phyloP scores from a whole-genome alignment of 2,329 filamentous ascomycete genomes.

The Ceratocystis ficicola region DNA sequence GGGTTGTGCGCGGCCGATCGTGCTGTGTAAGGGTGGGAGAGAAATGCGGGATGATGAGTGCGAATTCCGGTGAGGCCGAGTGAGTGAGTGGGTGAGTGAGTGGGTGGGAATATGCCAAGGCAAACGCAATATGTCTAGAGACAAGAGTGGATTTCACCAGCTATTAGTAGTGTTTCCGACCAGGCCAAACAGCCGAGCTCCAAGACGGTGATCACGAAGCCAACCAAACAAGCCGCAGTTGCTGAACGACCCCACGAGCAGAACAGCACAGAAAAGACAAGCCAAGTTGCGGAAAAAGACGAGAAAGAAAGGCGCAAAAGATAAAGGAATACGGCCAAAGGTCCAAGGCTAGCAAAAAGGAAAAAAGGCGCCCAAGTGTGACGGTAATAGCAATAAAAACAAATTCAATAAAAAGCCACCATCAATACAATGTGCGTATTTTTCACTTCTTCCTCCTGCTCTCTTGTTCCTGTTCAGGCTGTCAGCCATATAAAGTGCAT shows the following conservation, averaged over 20 bases:
- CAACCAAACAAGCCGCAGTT: not conserved
- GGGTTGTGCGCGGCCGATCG: too few relatives aligned
- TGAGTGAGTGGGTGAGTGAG: not conserved
- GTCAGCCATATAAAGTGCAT: not conserved
- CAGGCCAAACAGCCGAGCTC: not conserved
- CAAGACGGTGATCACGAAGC: not conserved
- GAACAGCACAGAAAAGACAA: not conserved
- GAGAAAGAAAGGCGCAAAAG: not conserved
- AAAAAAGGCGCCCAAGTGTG: conserved; percentile 11
- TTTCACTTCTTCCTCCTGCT: not conserved
- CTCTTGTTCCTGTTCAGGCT: not conserved
- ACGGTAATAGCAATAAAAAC: not conserved
- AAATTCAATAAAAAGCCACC: conserved; percentile 2
- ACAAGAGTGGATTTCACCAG: too few relatives aligned
- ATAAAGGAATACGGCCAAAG: not conserved
- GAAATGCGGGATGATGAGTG: not conserved
- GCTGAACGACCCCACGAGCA: not conserved
- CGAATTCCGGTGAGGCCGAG: not conserved
- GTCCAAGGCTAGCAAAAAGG: not conserved
- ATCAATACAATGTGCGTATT: not conserved
- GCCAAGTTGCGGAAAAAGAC: not conserved
- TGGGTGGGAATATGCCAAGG: too few relatives aligned
- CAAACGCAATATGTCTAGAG: too few relatives aligned
- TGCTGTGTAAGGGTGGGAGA: not conserved
- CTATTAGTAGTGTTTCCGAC: too few relatives aligned